Conservation (phyloP, 2,329 filamentous ascomycete species). For the Ceratocystis papillata region DNA sequence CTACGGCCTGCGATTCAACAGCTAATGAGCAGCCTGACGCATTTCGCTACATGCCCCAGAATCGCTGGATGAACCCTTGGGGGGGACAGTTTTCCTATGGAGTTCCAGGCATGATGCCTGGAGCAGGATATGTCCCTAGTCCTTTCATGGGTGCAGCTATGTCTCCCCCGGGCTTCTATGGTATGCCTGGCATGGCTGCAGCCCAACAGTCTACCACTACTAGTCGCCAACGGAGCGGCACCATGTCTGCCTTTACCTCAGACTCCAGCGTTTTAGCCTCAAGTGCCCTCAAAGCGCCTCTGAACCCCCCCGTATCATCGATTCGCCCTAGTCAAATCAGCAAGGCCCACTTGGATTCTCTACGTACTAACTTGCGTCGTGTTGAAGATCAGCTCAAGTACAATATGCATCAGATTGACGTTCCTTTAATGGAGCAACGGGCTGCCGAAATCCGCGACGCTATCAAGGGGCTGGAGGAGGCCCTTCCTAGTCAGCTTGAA, state of each 20-base stretch:
- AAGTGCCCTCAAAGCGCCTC: constrained; percentile 25
- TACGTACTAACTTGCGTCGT: constrained; percentile 36
- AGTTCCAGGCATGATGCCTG: constrained; percentile 19
- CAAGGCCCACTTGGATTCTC: constrained; percentile 46
- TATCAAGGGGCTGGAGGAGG: constrained; percentile 42
- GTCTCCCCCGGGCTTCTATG: constrained; percentile 15
- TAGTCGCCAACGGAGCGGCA: constrained; percentile 17
- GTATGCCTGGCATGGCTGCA: constrained; percentile 11
- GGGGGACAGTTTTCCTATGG: constrained; percentile 23
- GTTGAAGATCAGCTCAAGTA: constrained; percentile 49
- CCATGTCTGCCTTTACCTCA: not conserved
- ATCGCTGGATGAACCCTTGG: constrained; percentile 23
- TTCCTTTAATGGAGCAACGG: constrained; percentile 39
- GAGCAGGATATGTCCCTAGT: constrained; percentile 15
- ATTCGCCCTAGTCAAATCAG: constrained; percentile 52
- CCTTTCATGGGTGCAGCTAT: constrained; percentile 21
- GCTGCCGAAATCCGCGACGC: constrained; percentile 36
- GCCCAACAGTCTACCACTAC: constrained; percentile 6
- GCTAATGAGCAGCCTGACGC: constrained; percentile 18
- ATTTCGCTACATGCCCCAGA: constrained; percentile 18
- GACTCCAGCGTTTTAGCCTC: not conserved
- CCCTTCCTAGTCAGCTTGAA: constrained; percentile 36
- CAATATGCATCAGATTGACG: constrained; percentile 54
- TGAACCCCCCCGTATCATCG: constrained; percentile 43
- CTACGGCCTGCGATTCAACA: not conserved